phyloP scores from a whole-genome alignment of 176 grass and related monocot genomes.

The Triticum turgidum region DNA sequence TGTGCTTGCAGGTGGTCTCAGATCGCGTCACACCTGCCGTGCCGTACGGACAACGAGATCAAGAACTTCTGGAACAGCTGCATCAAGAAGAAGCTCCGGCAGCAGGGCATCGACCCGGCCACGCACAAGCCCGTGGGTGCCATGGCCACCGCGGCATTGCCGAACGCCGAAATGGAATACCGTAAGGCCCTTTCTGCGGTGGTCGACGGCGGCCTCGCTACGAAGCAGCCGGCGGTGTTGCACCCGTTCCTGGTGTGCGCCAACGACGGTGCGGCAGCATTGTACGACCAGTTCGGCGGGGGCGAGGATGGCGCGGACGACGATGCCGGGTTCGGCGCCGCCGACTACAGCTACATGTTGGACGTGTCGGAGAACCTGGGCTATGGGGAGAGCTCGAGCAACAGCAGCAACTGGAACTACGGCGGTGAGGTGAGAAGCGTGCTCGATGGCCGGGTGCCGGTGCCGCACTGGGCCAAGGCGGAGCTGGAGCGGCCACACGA shows the following conservation, averaged over 20 bases:
- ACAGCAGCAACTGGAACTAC: constrained; percentile 67
- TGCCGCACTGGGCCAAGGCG: constrained; percentile 46
- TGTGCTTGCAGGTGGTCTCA: constrained; percentile 60
- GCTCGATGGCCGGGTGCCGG: constrained; percentile 50
- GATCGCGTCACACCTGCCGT: constrained; percentile 66
- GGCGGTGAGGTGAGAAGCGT: constrained; percentile 35
- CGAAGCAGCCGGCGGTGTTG: constrained; percentile 30
- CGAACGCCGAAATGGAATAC: not conserved
- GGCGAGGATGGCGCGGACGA: not conserved
- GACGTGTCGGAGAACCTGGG: constrained; percentile 63
- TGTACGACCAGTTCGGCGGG: constrained; percentile 23
- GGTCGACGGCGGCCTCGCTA: not conserved
- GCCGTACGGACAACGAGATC: constrained; percentile 82
- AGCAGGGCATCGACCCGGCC: constrained; percentile 56
- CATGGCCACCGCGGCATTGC: not conserved
- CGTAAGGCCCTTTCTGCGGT: not conserved
- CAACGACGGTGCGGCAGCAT: constrained; percentile 37
- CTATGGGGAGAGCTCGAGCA: constrained; percentile 70
- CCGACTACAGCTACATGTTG: constrained; percentile 50
- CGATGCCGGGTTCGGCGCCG: constrained; percentile 23
- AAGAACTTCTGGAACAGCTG: constrained; percentile 89
- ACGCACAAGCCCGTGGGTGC: constrained; percentile 56
- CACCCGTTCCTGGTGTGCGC: constrained; percentile 59
- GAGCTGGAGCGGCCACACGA: constrained; percentile 7
- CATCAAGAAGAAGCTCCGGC: constrained; percentile 81